Evolutionary conservation across 1,284 basidiomycete species (phyloP).

Genomic region (Cryptococcus sp.): DNA sequence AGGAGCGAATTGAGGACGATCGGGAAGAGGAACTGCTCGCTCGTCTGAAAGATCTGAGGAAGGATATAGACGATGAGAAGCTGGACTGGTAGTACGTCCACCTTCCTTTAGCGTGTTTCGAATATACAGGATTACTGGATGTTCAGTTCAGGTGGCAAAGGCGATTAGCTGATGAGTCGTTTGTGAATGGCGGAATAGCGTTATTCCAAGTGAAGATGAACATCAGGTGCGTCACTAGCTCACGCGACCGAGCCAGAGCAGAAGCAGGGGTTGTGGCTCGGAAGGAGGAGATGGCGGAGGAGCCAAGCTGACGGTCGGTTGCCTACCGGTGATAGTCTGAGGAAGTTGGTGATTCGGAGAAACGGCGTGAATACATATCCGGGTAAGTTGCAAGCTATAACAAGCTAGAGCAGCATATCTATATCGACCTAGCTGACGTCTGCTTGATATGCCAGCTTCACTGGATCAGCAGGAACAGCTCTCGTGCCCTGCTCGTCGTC

Average conservation of each 20-base stretch:
- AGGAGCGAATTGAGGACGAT: neutral
- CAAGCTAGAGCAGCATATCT: neutral
- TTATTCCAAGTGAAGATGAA: conserved; percentile 81
- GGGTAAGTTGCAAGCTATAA: conserved; percentile 59
- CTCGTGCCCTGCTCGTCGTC: conserved; percentile 68
- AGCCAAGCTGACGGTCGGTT: neutral
- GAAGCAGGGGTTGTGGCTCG: neutral
- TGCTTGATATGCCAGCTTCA: conserved; percentile 62
- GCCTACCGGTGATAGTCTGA: conserved; percentile 61
- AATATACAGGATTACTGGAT: neutral
- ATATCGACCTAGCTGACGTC: too few species aligned
- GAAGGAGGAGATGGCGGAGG: neutral
- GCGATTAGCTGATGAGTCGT: neutral
- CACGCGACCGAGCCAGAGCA: neutral
- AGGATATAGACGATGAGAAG: conserved; percentile 69
- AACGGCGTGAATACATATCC: conserved; percentile 78
- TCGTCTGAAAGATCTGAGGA: conserved; percentile 67
- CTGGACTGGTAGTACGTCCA: conserved; percentile 78
- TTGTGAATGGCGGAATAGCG: conserved; percentile 48
- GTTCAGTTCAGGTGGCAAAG: neutral
- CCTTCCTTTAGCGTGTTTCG: neutral
- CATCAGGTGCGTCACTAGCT: conserved; percentile 59
- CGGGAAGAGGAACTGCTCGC: conserved; percentile 44
- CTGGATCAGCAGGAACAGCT: conserved; percentile 81
- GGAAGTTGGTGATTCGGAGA: conserved; percentile 77